phyloP scores from a whole-genome alignment of 805 yeast genomes.

The Yarrowia porcina region DNA sequence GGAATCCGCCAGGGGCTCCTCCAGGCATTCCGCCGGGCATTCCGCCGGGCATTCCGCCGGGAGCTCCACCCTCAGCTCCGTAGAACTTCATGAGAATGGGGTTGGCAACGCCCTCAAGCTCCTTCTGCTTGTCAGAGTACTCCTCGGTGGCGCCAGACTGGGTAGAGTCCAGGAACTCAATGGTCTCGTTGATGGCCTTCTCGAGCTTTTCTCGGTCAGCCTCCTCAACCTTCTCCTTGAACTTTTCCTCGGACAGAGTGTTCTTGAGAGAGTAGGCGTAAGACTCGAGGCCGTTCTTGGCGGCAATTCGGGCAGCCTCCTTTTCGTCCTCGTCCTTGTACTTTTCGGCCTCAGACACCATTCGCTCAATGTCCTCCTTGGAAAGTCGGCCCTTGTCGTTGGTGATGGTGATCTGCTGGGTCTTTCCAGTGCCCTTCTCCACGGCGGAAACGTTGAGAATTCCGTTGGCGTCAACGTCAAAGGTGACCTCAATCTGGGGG shows the following conservation, averaged over 20 bases:
- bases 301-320: conserved; percentile 88
- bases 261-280: conserved; percentile 91
- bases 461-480: conserved; percentile 96
- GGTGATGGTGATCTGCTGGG: conserved; percentile 95
- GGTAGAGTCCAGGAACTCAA: conserved; percentile 89
- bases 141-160: conserved; percentile 92
- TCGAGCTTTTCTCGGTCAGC: conserved; percentile 65
- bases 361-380: conserved; percentile 95
- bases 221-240: conserved; percentile 73
- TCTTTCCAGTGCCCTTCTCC: conserved; percentile 98
- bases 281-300: conserved; percentile 94
- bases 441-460: conserved; percentile 93
- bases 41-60: conserved; percentile 77
- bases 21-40: conserved; percentile 78
- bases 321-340: conserved; percentile 94
- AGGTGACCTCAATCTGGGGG: conserved; percentile 96
- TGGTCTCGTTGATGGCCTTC: conserved; percentile 80
- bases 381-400: conserved; percentile 98
- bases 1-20: conserved; percentile 65
- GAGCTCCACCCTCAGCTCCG: conserved; percentile 76
- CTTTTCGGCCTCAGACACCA: conserved; percentile 97
- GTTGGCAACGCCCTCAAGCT: conserved; percentile 90
- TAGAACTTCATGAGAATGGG: conserved; percentile 97
- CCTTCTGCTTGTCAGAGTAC: conserved; percentile 89
- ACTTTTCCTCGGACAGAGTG: conserved; percentile 67